Evolutionary conservation across 805 yeast genomes (phyloP).

Genomic region (Blastobotrys attinorum): DNA sequence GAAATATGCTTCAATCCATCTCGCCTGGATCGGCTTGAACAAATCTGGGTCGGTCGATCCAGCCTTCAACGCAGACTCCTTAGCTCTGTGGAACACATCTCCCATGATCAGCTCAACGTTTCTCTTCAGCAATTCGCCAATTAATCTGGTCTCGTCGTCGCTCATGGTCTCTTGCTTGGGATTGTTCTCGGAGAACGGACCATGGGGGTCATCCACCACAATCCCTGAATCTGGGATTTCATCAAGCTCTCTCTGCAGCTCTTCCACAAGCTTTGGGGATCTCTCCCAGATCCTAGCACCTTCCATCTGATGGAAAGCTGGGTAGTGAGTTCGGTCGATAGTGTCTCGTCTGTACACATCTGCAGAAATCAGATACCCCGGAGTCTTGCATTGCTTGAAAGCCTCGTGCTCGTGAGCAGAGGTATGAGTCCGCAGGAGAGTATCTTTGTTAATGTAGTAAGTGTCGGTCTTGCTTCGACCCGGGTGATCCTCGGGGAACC

Average conservation of each 20-base stretch:
- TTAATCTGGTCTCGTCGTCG: slow-evolving; percentile 56
- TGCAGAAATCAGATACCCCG: slow-evolving; percentile 89
- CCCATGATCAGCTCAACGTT: slow-evolving; percentile 78
- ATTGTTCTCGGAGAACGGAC: slow-evolving; percentile 49
- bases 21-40: slow-evolving; percentile 68
- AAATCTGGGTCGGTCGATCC: slow-evolving; percentile 54
- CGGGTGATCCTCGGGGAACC: slow-evolving; percentile 87
- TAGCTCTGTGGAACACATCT: slow-evolving; percentile 70
- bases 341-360: slow-evolving; percentile 96
- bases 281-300: slow-evolving; percentile 82
- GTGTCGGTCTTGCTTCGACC: slow-evolving; percentile 92
- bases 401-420: slow-evolving; percentile 95
- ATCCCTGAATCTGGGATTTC: slow-evolving; percentile 59
- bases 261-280: slow-evolving; percentile 31
- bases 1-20: slow-evolving; percentile 94
- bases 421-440: slow-evolving; percentile 83
- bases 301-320: slow-evolving; percentile 96
- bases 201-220: slow-evolving; percentile 68
- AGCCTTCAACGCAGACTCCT: slow-evolving; percentile 49
- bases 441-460: slow-evolving; percentile 69
- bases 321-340: slow-evolving; percentile 92
- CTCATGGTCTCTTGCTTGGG: slow-evolving; percentile 79
- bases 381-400: slow-evolving; percentile 54
- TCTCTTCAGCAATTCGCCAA: slow-evolving; percentile 72
- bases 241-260: slow-evolving; percentile 51